Evolutionary conservation across 345 rosid species (phyloP), one percentile per base, ranked within the genome.

Genomic region (Moricandia moricandioides): DNA sequence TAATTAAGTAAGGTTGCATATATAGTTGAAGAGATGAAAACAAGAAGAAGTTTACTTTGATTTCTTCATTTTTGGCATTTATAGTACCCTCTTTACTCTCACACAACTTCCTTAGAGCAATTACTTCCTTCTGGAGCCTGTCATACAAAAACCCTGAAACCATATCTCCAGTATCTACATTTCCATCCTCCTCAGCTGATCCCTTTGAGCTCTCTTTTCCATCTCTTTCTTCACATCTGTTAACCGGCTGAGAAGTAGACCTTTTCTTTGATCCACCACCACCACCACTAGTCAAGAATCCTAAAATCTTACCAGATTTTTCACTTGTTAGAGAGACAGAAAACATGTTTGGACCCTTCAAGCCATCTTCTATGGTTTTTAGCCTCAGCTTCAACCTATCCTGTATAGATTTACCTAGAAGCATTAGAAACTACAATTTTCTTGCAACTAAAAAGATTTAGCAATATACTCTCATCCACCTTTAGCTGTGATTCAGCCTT

Each of bases 71-170:
- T 74, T 88, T 95, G 8, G 86, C 73, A 78, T 56, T 82, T 82
- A 95, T 82, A 37, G 45, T 69, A 63, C 65, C 66, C n/a, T 89
- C 94, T 79, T 89, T 92, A 68, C 78, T 82, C 80, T 89, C 94
- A 24, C 90, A 87, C 21, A 57, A 65, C 79, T 80, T 95, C 83
- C 91, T 86, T 74, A 95, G 80, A 71, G 68, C 65, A 57, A 90
- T 75, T 8, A 92, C 90, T 84, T 89, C 99, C 69, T 87, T 95
- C 55, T 95, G 99, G 74, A 95, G 84, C 66, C 85, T 91, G 37
- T 95, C 99, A 77, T 89, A 95, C 64, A 95, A 71, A 72, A 92
- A 87, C 17, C 98, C 99, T 5, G 99, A 95, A 74, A 95, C 94
- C 70, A 72, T 17, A 78, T 95, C 94, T 67, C 83, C 54, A 43